phyloP scores from a whole-genome alignment of 768 basidiomycete genomes.

The Neoboletus subvelutipes region DNA sequence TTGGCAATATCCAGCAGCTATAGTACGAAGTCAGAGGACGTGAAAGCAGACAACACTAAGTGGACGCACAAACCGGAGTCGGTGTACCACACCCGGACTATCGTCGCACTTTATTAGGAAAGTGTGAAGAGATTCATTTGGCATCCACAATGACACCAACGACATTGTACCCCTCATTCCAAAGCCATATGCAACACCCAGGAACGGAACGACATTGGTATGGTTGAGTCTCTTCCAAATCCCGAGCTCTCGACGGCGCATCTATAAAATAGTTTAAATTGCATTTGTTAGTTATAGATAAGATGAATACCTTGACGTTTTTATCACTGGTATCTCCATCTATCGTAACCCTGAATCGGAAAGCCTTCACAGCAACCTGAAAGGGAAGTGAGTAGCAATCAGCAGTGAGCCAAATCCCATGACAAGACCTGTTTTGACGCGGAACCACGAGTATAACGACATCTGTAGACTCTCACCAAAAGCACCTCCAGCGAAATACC shows the following conservation, averaged over 20 bases:
- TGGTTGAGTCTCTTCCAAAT: conserved; percentile 29
- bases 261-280: background rate
- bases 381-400: background rate
- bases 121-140: background rate
- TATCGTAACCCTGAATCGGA: conserved; percentile 1
- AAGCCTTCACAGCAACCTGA: conserved; percentile 22
- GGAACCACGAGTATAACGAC: background rate
- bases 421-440: conserved; percentile 5
- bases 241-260: conserved; percentile 27
- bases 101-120: conserved; percentile 14
- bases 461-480: conserved; percentile 18
- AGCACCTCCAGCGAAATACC: conserved; percentile 4
- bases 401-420: background rate
- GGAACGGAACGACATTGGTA: conserved; percentile 25
- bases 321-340: background rate
- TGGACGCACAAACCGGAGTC: conserved; percentile 13
- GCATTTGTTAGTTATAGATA: too few species aligned
- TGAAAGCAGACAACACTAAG: conserved; percentile 17
- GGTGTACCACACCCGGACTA: background rate
- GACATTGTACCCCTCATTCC: background rate
- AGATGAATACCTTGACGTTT: background rate
- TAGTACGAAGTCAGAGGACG: conserved; percentile 15
- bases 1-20: conserved; percentile 15
- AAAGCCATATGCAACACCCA: background rate
- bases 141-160: background rate